A percentile compares a stretch with the other conserved stretches of the same genome.
These are phyloP conservation scores for Pseudogymnoascus sp. DNA, from an alignment of 2,329 filamentous ascomycete species.

Conservation along the genomic window DNA sequence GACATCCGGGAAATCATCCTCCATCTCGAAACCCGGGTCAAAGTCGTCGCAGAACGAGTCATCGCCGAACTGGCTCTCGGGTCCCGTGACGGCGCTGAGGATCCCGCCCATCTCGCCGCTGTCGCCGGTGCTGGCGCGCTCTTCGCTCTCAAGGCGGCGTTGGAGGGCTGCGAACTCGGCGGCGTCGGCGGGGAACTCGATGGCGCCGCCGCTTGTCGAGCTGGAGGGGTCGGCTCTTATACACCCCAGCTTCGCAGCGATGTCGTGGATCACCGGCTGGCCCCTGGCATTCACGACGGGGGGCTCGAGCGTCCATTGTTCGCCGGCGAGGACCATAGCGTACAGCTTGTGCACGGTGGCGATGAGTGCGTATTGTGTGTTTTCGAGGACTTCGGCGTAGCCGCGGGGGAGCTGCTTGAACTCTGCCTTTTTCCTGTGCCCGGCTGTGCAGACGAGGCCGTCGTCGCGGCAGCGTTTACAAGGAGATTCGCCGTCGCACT, in stretches of 20 bases:
- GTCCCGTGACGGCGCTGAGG: background rate
- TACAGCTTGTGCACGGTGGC: conserved; percentile 59
- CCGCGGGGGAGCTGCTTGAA: conserved; percentile 57
- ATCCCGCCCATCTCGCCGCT: background rate
- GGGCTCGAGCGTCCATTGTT: conserved; percentile 54
- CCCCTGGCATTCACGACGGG: conserved; percentile 55
- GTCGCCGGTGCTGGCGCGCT: background rate
- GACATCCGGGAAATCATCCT: background rate
- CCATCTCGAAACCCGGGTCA: background rate
- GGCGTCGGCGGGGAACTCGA: conserved; percentile 53
- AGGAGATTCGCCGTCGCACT: conserved; percentile 59
- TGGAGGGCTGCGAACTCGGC: conserved; percentile 49
- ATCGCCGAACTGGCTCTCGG: background rate
- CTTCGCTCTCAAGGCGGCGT: conserved; percentile 39
- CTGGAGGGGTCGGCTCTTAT: conserved; percentile 46
- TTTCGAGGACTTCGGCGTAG: conserved; percentile 57
- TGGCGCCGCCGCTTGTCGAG: conserved; percentile 18
- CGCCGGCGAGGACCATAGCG: conserved; percentile 50
- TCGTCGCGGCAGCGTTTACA: conserved; percentile 61
- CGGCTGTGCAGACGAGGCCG: conserved; percentile 54
- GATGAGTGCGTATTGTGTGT: conserved; percentile 56
- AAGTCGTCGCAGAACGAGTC: background rate
- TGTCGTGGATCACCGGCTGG: conserved; percentile 56
- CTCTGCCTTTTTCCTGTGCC: conserved; percentile 58
- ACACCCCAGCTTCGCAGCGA: conserved; percentile 55